Evolutionary conservation across 352 stramenopile genomes (phyloP).

Genomic region (Aphanomyces invadans): DNA sequence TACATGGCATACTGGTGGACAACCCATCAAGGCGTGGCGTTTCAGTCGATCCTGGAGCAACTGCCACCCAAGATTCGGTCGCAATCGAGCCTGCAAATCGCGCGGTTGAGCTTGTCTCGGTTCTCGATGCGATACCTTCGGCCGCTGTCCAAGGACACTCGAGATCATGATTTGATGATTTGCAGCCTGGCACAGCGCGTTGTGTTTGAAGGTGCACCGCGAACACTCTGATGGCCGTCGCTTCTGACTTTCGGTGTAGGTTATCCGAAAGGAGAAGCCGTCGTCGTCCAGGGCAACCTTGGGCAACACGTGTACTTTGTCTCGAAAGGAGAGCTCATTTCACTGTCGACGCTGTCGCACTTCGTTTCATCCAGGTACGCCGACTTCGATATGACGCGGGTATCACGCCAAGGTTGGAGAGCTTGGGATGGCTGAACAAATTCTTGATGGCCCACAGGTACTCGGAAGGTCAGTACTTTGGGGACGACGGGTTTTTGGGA

Average conservation of each 20-base stretch:
- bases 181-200: constrained; percentile 17
- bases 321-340: constrained; percentile 20
- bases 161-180: background rate
- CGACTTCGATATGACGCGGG: background rate
- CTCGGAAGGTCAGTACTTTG: constrained; percentile 22
- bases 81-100: constrained; percentile 19
- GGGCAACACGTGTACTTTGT: constrained; percentile 24
- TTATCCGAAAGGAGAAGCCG: constrained; percentile 18
- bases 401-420: too few species aligned
- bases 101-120: background rate
- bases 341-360: background rate
- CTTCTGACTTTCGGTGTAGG: background rate
- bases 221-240: too few species aligned
- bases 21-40: constrained; percentile 14
- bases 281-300: constrained; percentile 23
- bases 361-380: background rate
- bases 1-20: constrained; percentile 22
- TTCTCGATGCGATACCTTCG: constrained; percentile 20
- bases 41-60: constrained; percentile 22
- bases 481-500: constrained; percentile 17
- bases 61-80: constrained; percentile 16
- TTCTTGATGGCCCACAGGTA: too few species aligned
- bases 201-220: constrained; percentile 15
- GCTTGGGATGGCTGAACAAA: too few species aligned
- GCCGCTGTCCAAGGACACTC: background rate